A percentile compares a stretch with the other conserved stretches of the same genome.
These are phyloP conservation scores for Aureobasidium sp. DNA, from an alignment of 2,329 filamentous ascomycete genomes.

Conservation along the genomic window DNA sequence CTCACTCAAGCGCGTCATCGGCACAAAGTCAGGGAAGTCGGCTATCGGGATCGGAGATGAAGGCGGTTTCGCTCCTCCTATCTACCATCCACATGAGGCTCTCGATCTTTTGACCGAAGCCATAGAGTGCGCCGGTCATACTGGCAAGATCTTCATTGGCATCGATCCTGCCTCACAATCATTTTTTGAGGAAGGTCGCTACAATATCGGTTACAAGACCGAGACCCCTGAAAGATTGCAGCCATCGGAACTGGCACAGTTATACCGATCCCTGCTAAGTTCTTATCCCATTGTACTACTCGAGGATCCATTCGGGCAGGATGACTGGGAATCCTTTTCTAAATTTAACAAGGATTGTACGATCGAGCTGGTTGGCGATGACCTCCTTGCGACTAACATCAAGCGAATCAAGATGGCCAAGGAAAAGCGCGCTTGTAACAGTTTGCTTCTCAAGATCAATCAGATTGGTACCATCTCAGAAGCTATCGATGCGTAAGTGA, in stretches of 20 bases:
- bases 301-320: conserved; percentile 38
- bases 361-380: conserved; percentile 37
- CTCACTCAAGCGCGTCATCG: conserved; percentile 21
- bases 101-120: conserved; percentile 22
- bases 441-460: conserved; percentile 38
- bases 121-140: conserved; percentile 22
- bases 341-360: conserved; percentile 30
- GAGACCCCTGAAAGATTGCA: conserved; percentile 22
- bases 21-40: conserved; percentile 20
- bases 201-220: conserved; percentile 36
- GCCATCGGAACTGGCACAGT: conserved; percentile 25
- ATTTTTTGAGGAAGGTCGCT: conserved; percentile 31
- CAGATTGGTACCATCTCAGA: conserved; percentile 39
- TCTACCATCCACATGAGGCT: conserved; percentile 22
- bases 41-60: conserved; percentile 25
- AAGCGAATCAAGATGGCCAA: conserved; percentile 30
- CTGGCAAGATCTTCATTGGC: conserved; percentile 32
- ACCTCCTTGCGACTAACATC: conserved; percentile 36
- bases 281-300: conserved; percentile 35
- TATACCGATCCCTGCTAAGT: conserved; percentile 30
- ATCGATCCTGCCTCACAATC: conserved; percentile 38
- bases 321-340: conserved; percentile 35
- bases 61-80: conserved; percentile 25
- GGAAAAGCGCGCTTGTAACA: conserved; percentile 36
- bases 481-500: conserved; percentile 33